A percentile compares a stretch with the other conserved stretches of the same genome.
Conservation (phyloP, 2,329 filamentous ascomycete genomes). For the Penicillium psychrosexuale region DNA sequence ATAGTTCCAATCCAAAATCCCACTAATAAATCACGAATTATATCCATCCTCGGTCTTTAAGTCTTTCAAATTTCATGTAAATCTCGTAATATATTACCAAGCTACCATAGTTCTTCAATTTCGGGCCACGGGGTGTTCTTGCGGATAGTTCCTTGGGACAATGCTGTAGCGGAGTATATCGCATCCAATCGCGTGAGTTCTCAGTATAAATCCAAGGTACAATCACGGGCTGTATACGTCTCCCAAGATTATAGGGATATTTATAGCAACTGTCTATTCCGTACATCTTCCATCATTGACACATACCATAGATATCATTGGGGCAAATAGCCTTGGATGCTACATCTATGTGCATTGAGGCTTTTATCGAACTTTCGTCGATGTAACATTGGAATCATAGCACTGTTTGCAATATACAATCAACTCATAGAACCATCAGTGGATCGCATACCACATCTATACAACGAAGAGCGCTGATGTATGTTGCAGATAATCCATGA, state of each 20-base stretch:
- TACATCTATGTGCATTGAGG: background rate
- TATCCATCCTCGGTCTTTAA: background rate
- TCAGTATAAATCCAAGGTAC: background rate
- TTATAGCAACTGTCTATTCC: background rate
- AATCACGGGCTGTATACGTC: background rate
- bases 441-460: background rate
- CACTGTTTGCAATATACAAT: too few species aligned
- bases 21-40: too few species aligned
- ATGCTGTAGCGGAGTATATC: slow-evolving; percentile 1
- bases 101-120: background rate
- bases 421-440: background rate
- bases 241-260: background rate
- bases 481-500: background rate
- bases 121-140: background rate
- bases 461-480: background rate
- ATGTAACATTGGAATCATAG: background rate
- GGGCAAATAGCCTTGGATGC: too few species aligned
- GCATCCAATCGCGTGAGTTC: background rate
- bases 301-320: background rate
- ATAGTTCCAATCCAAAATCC: background rate
- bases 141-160: background rate
- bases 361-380: background rate
- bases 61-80: background rate
- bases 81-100: background rate
- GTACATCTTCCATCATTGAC: too few species aligned